These are phyloP conservation scores for Sanghuangporus baumii DNA, from an alignment of 1,284 basidiomycete genomes.

Conservation along the genomic window DNA sequence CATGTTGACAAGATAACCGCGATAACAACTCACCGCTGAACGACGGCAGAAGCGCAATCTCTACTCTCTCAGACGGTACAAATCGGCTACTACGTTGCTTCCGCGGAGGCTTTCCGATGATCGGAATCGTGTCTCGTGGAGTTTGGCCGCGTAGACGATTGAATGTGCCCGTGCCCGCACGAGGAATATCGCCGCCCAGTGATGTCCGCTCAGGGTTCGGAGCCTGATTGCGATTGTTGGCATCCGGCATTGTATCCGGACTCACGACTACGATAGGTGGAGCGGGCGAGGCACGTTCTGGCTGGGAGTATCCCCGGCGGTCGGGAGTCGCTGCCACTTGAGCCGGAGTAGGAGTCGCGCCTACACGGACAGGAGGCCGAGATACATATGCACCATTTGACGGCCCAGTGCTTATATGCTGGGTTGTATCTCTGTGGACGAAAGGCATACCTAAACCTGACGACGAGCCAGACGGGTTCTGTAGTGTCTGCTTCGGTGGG, in stretches of 20 bases:
- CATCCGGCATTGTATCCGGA: conserved; percentile 66
- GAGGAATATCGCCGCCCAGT: conserved; percentile 50
- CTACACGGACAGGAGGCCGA: neutral
- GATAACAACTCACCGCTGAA: conserved; percentile 70
- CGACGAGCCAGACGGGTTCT: conserved; percentile 5
- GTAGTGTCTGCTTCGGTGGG: conserved; percentile 23
- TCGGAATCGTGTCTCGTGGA: conserved; percentile 92
- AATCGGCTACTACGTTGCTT: conserved; percentile 96
- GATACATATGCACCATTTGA: conserved; percentile 21
- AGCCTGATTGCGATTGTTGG: conserved; percentile 35
- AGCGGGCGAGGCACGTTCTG: conserved; percentile 46
- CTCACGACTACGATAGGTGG: conserved; percentile 91
- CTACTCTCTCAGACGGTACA: conserved; percentile 93
- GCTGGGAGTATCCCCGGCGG: conserved; percentile 28
- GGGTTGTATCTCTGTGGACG: neutral
- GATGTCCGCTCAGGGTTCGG: conserved; percentile 49
- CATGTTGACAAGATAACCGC: conserved; percentile 13
- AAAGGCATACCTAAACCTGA: conserved; percentile 12
- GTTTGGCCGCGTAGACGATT: conserved; percentile 60
- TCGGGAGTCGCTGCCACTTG: conserved; percentile 8
- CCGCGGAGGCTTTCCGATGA: conserved; percentile 90
- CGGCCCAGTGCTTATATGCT: conserved; percentile 4
- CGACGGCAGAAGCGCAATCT: conserved; percentile 92
- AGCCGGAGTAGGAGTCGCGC: neutral
- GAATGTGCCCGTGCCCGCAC: conserved; percentile 37